Conservation (phyloP, 208 protist genomes). For the Wallacemonas sp. region DNA sequence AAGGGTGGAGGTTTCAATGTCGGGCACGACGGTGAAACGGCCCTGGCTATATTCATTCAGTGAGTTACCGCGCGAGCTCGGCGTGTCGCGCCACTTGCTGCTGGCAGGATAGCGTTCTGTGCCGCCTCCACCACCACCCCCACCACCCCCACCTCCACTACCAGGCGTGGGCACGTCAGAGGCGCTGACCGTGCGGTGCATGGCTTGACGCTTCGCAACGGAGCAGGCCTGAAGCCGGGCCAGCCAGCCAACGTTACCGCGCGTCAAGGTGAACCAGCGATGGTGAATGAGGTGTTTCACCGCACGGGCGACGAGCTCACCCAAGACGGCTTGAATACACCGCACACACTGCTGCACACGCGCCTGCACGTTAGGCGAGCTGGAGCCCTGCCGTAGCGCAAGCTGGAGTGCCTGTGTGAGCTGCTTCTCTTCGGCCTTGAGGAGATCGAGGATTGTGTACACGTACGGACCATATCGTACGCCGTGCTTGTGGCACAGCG, state of each 20-base stretch:
- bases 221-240: slow-evolving; percentile 23
- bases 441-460: slow-evolving; percentile 41
- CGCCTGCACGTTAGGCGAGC: slow-evolving; percentile 33
- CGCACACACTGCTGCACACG: slow-evolving; percentile 39
- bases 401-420: slow-evolving; percentile 30
- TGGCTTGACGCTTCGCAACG: slow-evolving; percentile 15
- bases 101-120: no score
- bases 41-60: slow-evolving; percentile 14
- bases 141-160: no score
- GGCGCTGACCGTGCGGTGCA: not conserved
- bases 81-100: slow-evolving; percentile 9
- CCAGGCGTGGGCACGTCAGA: no score
- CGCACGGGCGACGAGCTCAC: slow-evolving; percentile 42
- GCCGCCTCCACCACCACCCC: no score
- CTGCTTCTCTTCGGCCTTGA: slow-evolving; percentile 39
- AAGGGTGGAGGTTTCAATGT: slow-evolving; percentile 13
- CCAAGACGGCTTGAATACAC: slow-evolving; percentile 43
- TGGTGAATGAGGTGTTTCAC: slow-evolving; percentile 40
- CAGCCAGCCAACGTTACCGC: slow-evolving; percentile 30
- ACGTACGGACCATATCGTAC: slow-evolving; percentile 52
- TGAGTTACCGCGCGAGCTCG: slow-evolving; percentile 10
- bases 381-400: slow-evolving; percentile 30
- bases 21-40: slow-evolving; percentile 19
- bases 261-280: slow-evolving; percentile 34
- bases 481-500: slow-evolving; percentile 43